Percentiles rank a stretch among this genome's conserved stretches.
phyloP scores from a whole-genome alignment of 352 stramenopile genomes.

The Aphanomyces cochlioides region DNA sequence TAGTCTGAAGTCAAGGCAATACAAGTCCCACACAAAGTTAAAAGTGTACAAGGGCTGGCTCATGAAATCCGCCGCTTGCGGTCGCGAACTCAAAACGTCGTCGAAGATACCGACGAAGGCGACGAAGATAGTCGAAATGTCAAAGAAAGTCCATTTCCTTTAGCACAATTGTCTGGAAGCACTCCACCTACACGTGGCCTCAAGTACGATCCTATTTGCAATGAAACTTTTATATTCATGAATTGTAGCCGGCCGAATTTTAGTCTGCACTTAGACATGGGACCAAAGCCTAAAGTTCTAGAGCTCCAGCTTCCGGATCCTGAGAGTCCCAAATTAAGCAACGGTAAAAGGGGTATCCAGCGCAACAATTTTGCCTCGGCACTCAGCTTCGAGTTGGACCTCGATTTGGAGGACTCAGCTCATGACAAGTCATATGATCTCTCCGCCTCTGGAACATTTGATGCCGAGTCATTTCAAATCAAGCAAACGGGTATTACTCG shows the following conservation, averaged over 20 bases:
- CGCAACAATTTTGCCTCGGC: slow-evolving; percentile 65
- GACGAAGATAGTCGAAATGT: slow-evolving; percentile 26
- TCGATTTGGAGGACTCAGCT: slow-evolving; percentile 55
- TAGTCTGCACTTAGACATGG: slow-evolving; percentile 65
- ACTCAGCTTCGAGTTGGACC: slow-evolving; percentile 64
- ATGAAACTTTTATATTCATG: slow-evolving; percentile 5
- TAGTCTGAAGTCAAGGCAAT: neutral
- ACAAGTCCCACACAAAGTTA: slow-evolving; percentile 47
- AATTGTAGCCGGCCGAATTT: slow-evolving; percentile 51
- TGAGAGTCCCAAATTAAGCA: slow-evolving; percentile 40
- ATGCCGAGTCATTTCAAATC: slow-evolving; percentile 77
- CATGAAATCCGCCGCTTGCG: slow-evolving; percentile 76
- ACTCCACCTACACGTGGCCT: slow-evolving; percentile 21
- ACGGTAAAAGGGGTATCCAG: slow-evolving; percentile 59
- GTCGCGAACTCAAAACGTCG: slow-evolving; percentile 38
- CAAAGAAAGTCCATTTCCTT: neutral
- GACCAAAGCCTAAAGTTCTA: slow-evolving; percentile 36
- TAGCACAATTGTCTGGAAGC: no score
- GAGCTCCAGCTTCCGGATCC: slow-evolving; percentile 37
- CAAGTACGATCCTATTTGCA: neutral
- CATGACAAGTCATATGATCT: slow-evolving; percentile 77
- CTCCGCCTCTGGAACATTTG: slow-evolving; percentile 75
- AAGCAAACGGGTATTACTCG: slow-evolving; percentile 75
- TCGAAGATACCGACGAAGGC: slow-evolving; percentile 38
- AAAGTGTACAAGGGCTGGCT: slow-evolving; percentile 74